Percentiles rank a stretch among this genome's conserved stretches.
phyloP scores from a whole-genome alignment of 2,329 filamentous ascomycete species.

The Colletotrichum sp. region DNA sequence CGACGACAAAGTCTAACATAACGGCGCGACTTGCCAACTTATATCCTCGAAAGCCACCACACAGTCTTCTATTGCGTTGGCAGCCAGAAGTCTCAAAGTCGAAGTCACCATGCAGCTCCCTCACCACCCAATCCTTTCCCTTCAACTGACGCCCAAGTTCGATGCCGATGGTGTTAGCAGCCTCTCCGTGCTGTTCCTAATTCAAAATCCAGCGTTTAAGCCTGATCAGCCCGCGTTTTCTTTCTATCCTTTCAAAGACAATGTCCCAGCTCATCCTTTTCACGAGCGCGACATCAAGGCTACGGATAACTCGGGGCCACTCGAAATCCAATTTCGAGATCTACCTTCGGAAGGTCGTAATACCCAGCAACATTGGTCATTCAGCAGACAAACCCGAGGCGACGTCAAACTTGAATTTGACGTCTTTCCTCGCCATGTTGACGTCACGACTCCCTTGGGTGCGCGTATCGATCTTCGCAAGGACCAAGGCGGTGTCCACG shows the following conservation, averaged over 20 bases:
- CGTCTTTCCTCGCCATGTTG: slow-evolving; percentile 19
- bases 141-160: neutral
- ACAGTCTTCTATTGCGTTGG: neutral
- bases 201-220: neutral
- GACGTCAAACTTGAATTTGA: slow-evolving; percentile 16
- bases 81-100: neutral
- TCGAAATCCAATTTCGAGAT: slow-evolving; percentile 6
- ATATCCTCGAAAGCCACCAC: neutral
- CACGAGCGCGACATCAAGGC: slow-evolving; percentile 3
- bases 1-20: neutral
- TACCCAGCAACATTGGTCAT: slow-evolving; percentile 17
- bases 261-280: neutral
- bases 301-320: slow-evolving; percentile 1
- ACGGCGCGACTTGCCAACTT: neutral
- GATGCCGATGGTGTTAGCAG: neutral
- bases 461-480: slow-evolving; percentile 17
- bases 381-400: slow-evolving; percentile 10
- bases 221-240: neutral
- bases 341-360: slow-evolving; percentile 12
- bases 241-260: neutral
- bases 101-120: neutral
- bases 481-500: slow-evolving; percentile 11
- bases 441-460: slow-evolving; percentile 8
- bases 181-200: neutral
- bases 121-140: neutral